A percentile compares a stretch with the other conserved stretches of the same genome.
Conservation (phyloP, 176 grass and related monocot species). For the Saccharum officinarum region DNA sequence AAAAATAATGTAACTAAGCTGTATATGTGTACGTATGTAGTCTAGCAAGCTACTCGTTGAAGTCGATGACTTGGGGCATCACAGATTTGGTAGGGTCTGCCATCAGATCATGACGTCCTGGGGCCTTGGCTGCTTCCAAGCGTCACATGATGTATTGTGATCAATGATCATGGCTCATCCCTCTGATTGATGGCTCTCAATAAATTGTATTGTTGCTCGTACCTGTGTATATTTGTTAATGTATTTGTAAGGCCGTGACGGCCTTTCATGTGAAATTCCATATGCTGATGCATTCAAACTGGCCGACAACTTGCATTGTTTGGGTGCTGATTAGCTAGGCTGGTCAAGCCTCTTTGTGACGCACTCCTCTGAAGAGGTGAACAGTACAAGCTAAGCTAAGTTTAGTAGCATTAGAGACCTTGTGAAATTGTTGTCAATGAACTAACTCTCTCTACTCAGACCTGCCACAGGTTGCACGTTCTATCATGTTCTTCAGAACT, state of each 20-base stretch:
- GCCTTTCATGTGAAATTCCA: background rate
- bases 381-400: background rate
- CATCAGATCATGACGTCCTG: background rate
- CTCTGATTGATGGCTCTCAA: background rate
- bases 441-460: no score
- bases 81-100: background rate
- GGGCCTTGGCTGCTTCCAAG: background rate
- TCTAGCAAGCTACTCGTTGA: background rate
- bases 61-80: background rate
- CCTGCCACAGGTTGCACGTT: no score
- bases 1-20: constrained; percentile 16
- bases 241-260: background rate
- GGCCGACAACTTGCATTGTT: no score
- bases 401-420: background rate
- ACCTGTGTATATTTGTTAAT: background rate
- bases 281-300: background rate
- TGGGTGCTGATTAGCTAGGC: no score
- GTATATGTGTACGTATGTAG: background rate
- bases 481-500: no score
- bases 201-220: background rate
- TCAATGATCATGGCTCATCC: background rate
- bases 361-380: background rate
- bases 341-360: background rate
- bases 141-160: background rate
- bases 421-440: no score